Evolutionary conservation across 2,329 filamentous ascomycete genomes (phyloP).

Genomic region (Colletotrichum navitas): DNA sequence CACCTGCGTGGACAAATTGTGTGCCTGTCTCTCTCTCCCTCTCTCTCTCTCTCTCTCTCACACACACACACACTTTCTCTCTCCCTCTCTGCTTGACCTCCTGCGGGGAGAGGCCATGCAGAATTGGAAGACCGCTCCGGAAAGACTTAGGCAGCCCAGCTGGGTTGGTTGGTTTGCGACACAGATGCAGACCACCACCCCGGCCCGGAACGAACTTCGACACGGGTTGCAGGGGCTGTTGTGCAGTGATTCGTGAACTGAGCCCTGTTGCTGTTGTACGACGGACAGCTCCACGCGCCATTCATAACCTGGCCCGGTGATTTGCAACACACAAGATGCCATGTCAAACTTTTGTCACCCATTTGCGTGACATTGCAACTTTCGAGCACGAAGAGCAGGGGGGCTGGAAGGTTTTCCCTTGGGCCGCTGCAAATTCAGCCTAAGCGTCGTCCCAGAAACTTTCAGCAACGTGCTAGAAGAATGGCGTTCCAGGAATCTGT

Average conservation of each 20-base stretch:
- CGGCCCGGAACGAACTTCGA: slow-evolving; percentile 17
- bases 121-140: slow-evolving; percentile 13
- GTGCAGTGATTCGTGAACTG: slow-evolving; percentile 27
- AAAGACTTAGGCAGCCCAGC: slow-evolving; percentile 20
- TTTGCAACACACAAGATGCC: slow-evolving; percentile 6
- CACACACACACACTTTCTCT: too few relatives aligned
- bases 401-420: neutral
- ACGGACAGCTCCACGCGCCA: slow-evolving; percentile 1
- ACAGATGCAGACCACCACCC: slow-evolving; percentile 25
- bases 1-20: slow-evolving; percentile 8
- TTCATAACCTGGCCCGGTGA: slow-evolving; percentile 8
- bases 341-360: slow-evolving; percentile 23
- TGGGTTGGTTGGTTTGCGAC: slow-evolving; percentile 25
- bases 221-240: slow-evolving; percentile 10
- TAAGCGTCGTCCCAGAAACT: neutral
- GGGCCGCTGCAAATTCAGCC: neutral
- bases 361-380: slow-evolving; percentile 16
- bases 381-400: neutral
- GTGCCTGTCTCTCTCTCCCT: neutral
- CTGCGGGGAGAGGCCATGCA: slow-evolving; percentile 25
- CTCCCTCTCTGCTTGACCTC: slow-evolving; percentile 14
- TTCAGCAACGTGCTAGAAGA: neutral
- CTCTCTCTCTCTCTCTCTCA: neutral
- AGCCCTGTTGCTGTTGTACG: neutral
- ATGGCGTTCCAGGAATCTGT: neutral